Conservation (phyloP, 2,329 filamentous ascomycete genomes). For the Tympanopsis confertula region DNA sequence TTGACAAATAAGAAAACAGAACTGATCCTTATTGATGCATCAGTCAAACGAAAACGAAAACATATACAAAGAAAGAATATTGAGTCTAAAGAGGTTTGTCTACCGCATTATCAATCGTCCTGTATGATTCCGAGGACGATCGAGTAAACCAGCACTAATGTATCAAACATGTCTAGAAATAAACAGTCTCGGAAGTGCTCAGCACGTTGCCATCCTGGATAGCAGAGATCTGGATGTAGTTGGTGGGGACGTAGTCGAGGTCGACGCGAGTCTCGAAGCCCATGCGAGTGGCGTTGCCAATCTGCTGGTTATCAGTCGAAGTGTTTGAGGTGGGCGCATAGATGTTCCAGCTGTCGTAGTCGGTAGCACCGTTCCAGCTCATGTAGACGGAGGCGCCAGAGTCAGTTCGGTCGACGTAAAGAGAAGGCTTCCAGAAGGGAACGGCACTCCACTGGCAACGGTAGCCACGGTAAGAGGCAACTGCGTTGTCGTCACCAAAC, state of each 20-base stretch:
- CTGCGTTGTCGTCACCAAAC: not conserved
- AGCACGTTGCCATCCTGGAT: no score
- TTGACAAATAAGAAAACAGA: constrained; percentile 2
- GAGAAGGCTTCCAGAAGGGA: constrained; percentile 1
- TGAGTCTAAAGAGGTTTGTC: no score
- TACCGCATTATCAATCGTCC: no score
- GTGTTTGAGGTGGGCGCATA: constrained; percentile 19
- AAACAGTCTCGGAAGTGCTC: no score
- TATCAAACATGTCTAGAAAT: no score
- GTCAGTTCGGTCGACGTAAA: not conserved
- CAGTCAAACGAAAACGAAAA: constrained; percentile 2
- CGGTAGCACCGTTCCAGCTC: constrained; percentile 1
- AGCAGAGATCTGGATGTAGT: no score
- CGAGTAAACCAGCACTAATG: no score
- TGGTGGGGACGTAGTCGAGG: no score
- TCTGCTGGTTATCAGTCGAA: constrained; percentile 19
- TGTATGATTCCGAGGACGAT: no score
- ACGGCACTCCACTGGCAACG: not conserved
- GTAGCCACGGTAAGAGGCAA: constrained; percentile 1
- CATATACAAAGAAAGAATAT: constrained; percentile 11
- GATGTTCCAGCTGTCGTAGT: constrained; percentile 12
- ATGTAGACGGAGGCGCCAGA: not conserved
- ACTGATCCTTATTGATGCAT: not conserved
- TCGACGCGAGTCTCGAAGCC: no score
- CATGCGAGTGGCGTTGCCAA: constrained; percentile 17